A percentile compares a stretch with the other conserved stretches of the same genome.
Conservation (phyloP, 108 stramenopile species). For the Epithemia pelagica region DNA sequence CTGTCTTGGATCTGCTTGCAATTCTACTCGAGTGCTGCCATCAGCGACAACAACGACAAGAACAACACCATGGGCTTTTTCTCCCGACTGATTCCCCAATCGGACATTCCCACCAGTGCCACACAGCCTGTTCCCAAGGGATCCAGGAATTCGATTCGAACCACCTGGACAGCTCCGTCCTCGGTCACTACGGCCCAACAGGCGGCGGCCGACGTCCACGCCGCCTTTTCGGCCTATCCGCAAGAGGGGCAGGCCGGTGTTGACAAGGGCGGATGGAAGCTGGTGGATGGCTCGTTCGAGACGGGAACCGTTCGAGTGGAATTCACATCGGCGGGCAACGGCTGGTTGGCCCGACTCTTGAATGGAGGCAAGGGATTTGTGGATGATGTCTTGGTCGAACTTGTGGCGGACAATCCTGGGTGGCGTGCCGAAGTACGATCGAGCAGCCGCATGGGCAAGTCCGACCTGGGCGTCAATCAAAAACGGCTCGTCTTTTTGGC, state of each 20-base stretch:
- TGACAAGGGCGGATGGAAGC: slow-evolving; percentile 62
- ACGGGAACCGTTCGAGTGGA: slow-evolving; percentile 43
- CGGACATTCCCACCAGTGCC: slow-evolving; percentile 33
- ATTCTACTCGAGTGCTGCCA: too few relatives aligned
- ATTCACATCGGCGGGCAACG: slow-evolving; percentile 64
- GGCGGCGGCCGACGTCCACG: not conserved
- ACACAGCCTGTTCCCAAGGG: slow-evolving; percentile 45
- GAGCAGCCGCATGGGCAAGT: slow-evolving; percentile 58
- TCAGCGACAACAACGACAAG: too few relatives aligned
- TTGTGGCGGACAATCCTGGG: slow-evolving; percentile 28
- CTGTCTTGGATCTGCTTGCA: too few relatives aligned
- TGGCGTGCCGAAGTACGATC: slow-evolving; percentile 54
- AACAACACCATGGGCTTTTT: too few relatives aligned
- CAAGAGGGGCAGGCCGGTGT: slow-evolving; percentile 42
- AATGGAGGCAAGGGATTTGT: slow-evolving; percentile 77
- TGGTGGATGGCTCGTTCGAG: slow-evolving; percentile 43
- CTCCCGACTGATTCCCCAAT: too few relatives aligned
- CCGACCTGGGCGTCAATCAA: slow-evolving; percentile 75
- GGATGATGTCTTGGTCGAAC: slow-evolving; percentile 64
- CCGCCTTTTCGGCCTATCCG: not conserved
- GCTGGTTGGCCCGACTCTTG: slow-evolving; percentile 67
- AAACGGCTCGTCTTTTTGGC: slow-evolving; percentile 35
- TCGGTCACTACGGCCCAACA: slow-evolving; percentile 14
- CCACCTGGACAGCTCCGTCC: slow-evolving; percentile 58
- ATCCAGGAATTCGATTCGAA: slow-evolving; percentile 61